phyloP scores from a whole-genome alignment of 768 basidiomycete species.

The Mrakia blollopis region DNA sequence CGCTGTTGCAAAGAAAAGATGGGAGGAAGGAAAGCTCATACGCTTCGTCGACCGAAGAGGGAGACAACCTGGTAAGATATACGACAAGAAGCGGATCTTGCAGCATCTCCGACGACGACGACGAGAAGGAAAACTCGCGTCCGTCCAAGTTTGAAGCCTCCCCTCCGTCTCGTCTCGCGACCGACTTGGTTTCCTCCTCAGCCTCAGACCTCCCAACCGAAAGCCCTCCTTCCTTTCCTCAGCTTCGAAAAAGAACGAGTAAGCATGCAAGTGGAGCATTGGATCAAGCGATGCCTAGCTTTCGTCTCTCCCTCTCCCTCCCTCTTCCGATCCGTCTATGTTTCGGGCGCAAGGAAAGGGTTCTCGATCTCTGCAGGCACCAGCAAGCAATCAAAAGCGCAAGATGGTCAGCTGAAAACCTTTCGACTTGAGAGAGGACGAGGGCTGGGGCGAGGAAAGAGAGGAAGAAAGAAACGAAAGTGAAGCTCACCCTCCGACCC shows the following conservation, averaged over 20 bases:
- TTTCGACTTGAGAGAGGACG: not conserved
- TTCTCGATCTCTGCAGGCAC: conserved; percentile 66
- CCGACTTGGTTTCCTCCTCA: too few species aligned
- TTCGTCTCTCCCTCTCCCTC: not conserved
- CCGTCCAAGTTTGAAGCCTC: too few species aligned
- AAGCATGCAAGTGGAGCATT: conserved; percentile 1
- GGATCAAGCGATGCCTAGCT: conserved; percentile 19
- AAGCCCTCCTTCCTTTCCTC: too few species aligned
- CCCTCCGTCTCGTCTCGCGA: too few species aligned
- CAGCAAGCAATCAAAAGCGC: not conserved
- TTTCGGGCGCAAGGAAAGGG: conserved; percentile 55
- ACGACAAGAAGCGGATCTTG: too few species aligned
- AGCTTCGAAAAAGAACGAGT: not conserved
- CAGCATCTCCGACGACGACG: too few species aligned
- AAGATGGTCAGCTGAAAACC: not conserved
- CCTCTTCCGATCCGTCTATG: not conserved
- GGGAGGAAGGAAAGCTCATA: too few species aligned
- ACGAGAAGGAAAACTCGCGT: too few species aligned
- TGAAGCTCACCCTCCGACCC: conserved; percentile 60
- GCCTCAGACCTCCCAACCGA: too few species aligned
- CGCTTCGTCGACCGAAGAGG: too few species aligned
- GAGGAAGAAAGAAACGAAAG: not conserved
- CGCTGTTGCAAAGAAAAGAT: too few species aligned
- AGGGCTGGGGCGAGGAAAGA: not conserved
- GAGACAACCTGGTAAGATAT: too few species aligned